Percentiles rank a stretch among this genome's conserved stretches.
Evolutionary conservation across 179 eudicot species (phyloP).

Genomic region (Actinidia polygama): DNA sequence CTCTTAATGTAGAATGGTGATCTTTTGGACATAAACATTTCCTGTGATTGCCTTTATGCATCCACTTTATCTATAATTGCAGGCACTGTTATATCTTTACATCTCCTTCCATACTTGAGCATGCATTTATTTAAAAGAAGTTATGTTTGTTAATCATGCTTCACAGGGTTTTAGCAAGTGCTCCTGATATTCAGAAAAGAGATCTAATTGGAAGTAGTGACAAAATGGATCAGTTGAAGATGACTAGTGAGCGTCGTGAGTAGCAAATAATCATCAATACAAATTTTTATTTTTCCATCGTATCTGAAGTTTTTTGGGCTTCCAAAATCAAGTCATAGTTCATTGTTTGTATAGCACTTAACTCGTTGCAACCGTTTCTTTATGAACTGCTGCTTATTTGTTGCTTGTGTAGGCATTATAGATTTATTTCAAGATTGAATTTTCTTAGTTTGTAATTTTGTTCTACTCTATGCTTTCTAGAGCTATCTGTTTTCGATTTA

Average conservation of each 20-base stretch:
- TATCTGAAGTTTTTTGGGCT: background rate
- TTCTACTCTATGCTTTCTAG: slow-evolving; percentile 32
- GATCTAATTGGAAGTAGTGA: slow-evolving; percentile 29
- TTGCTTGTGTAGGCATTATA: slow-evolving; percentile 3
- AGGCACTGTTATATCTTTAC: background rate
- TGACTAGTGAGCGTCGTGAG: slow-evolving; percentile 47
- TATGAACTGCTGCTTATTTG: background rate
- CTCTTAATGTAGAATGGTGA: background rate
- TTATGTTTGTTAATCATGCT: background rate
- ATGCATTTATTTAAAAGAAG: background rate
- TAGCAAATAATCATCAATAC: slow-evolving; percentile 13
- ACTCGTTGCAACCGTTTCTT: slow-evolving; percentile 2
- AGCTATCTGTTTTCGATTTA: slow-evolving; percentile 70
- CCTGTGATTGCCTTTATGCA: slow-evolving; percentile 2
- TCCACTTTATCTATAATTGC: background rate
- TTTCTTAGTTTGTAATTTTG: background rate
- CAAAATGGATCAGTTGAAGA: slow-evolving; percentile 35
- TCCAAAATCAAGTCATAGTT: background rate
- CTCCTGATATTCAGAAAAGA: slow-evolving; percentile 31
- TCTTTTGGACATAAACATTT: background rate
- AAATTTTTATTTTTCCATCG: slow-evolving; percentile 4
- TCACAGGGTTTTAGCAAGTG: slow-evolving; percentile 28
- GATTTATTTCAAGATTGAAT: background rate
- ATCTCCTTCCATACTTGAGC: background rate
- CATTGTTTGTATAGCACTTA: background rate